Evolutionary conservation across 805 yeast genomes (phyloP), one percentile per base, ranked within the genome.

Genomic region (Starmera quercuum): DNA sequence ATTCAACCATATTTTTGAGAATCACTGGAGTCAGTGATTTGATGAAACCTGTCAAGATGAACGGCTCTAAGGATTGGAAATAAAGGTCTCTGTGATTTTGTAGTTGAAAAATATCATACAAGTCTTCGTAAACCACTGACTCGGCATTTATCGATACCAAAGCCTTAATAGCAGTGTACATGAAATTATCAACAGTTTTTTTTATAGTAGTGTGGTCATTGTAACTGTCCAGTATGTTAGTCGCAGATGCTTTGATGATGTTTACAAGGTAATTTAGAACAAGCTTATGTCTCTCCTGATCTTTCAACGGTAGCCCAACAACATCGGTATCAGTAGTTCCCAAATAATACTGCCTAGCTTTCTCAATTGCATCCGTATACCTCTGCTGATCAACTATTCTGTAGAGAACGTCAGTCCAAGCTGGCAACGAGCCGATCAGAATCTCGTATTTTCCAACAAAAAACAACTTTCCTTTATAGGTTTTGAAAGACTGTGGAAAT

Each of bases 331-430:
- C 73, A 1, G 68, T 64, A 0, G 45, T 46, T 9, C 80, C 76
- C 1, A 47, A 41, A 32, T 73, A 84, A 48, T 70, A 82, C 7
- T 56, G 54, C 29, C 69, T 59, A 0, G 83, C 79, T 12, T 68
- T 58, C 3, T 59, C 54, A n/a, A 84, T 61, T 0, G 94, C 88
- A 3, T 53, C 59, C 6, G 70, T 52, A 35, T 76, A 79, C 16
- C 68, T 52, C 1, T 71, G 74, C 2, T 56, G 43, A 9, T 70
- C 60, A 31, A 85, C 59, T 10, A 71, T 48, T 6, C 56, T 61
- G 37, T 71, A 52, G 2, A 83, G 53, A 19, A 65, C 60, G 42
- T 82, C 88, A 0, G 80, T 84, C 95, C 87, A 85, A 44, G 69
- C 75, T 3, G 75, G 61, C 12, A 75, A 54, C 17, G 74, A 62